phyloP scores from a whole-genome alignment of 305 asterid genomes.

The Solanum hybrid region DNA sequence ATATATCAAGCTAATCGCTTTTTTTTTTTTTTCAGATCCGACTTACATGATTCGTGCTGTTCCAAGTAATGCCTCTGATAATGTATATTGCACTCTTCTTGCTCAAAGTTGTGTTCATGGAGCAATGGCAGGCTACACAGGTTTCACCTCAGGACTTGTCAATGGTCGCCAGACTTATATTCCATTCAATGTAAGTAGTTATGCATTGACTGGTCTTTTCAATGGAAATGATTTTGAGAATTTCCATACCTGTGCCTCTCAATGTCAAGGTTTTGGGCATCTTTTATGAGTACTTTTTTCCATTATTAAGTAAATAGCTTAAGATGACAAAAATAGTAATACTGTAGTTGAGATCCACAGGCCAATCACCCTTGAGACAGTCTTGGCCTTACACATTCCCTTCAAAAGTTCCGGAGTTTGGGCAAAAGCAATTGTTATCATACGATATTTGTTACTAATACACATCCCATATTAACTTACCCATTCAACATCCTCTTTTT shows the following conservation, averaged over 20 bases:
- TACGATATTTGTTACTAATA: background rate
- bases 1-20: background rate
- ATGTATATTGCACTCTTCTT: conserved; percentile 67
- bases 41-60: conserved; percentile 79
- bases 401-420: background rate
- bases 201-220: conserved; percentile 15
- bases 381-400: no score
- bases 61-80: conserved; percentile 76
- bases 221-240: background rate
- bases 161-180: conserved; percentile 64
- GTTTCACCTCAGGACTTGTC: conserved; percentile 61
- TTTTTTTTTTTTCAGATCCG: conserved; percentile 37
- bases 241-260: background rate
- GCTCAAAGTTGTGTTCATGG: conserved; percentile 87
- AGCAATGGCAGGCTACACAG: conserved; percentile 77
- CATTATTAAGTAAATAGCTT: background rate
- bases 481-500: background rate
- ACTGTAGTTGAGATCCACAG: background rate
- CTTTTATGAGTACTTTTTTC: background rate
- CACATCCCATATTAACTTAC: background rate
- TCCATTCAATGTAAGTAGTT: conserved; percentile 60
- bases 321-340: background rate
- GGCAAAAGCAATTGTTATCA: background rate
- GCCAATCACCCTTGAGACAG: background rate
- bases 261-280: background rate